These are phyloP conservation scores for Syzygium jambos DNA, from an alignment of 345 rosid species.

Conservation along the genomic window DNA sequence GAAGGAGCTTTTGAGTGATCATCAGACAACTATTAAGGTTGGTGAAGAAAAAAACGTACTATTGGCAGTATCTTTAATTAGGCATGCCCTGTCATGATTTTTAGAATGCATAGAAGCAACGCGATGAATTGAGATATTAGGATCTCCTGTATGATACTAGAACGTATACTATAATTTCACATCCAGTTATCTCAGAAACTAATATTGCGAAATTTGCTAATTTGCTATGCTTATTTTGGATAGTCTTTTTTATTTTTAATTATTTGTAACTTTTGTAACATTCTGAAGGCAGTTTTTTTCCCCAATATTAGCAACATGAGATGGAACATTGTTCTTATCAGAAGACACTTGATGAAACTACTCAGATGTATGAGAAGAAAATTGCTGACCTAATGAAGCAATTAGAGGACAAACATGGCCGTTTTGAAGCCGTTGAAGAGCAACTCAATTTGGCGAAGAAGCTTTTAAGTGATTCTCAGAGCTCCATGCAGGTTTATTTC, in stretches of 20 bases:
- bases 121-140: neutral
- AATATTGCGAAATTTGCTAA: neutral
- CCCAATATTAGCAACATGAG: constrained; percentile 41
- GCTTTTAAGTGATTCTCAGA: constrained; percentile 41
- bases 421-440: constrained; percentile 36
- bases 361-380: constrained; percentile 58
- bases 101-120: neutral
- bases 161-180: neutral
- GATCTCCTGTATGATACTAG: neutral
- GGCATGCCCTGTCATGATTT: neutral
- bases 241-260: neutral
- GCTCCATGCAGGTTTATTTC: constrained; percentile 46
- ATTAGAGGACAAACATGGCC: constrained; percentile 40
- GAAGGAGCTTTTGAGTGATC: constrained; percentile 41
- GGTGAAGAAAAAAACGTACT: constrained; percentile 17
- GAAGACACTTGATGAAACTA: constrained; percentile 63
- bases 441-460: constrained; percentile 35
- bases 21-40: constrained; percentile 57
- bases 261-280: neutral
- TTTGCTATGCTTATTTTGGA: neutral
- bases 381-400: constrained; percentile 49
- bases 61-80: neutral
- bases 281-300: neutral
- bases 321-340: constrained; percentile 42
- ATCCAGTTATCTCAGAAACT: neutral